A percentile compares a stretch with the other conserved stretches of the same genome.
These are phyloP conservation scores for Citrullus amarus DNA, from an alignment of 306 rosid genomes.

Conservation along the genomic window DNA sequence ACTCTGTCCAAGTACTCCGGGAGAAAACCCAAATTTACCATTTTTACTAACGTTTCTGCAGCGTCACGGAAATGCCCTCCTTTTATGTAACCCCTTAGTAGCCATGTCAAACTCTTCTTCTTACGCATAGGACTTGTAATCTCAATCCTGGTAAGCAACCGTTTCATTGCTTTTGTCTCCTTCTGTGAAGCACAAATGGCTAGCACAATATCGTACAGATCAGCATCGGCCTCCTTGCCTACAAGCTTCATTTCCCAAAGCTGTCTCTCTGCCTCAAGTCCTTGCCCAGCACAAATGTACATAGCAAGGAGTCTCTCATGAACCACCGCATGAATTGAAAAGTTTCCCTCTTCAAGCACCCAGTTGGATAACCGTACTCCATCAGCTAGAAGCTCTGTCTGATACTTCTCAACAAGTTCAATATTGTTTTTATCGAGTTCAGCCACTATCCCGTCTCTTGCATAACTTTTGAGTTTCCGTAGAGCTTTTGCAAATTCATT, in stretches of 20 bases:
- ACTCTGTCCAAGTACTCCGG: constrained; percentile 78
- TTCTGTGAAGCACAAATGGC: constrained; percentile 91
- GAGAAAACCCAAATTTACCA: constrained; percentile 60
- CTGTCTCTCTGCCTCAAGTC: constrained; percentile 89
- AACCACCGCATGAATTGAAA: constrained; percentile 47
- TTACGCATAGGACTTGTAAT: constrained; percentile 44
- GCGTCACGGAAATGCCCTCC: constrained; percentile 85
- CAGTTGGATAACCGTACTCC: constrained; percentile 65
- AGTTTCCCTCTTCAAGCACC: constrained; percentile 56
- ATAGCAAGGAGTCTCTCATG: constrained; percentile 96
- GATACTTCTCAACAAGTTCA: constrained; percentile 52
- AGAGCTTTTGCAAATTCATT: constrained; percentile 73
- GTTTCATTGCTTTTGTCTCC: constrained; percentile 42
- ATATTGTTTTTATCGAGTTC: constrained; percentile 48
- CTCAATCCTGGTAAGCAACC: constrained; percentile 66
- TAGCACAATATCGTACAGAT: constrained; percentile 76
- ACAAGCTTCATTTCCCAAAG: constrained; percentile 91
- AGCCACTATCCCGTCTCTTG: constrained; percentile 38
- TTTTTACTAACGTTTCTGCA: constrained; percentile 66
- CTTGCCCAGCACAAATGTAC: constrained; percentile 86
- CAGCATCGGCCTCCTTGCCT: constrained; percentile 79
- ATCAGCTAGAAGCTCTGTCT: constrained; percentile 61
- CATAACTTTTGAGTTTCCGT: constrained; percentile 57
- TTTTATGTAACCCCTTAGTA: constrained; percentile 80
- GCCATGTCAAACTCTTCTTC: constrained; percentile 82